These are phyloP conservation scores for Ceratocystis papillata DNA, from an alignment of 2,329 filamentous ascomycete species.

Conservation along the genomic window DNA sequence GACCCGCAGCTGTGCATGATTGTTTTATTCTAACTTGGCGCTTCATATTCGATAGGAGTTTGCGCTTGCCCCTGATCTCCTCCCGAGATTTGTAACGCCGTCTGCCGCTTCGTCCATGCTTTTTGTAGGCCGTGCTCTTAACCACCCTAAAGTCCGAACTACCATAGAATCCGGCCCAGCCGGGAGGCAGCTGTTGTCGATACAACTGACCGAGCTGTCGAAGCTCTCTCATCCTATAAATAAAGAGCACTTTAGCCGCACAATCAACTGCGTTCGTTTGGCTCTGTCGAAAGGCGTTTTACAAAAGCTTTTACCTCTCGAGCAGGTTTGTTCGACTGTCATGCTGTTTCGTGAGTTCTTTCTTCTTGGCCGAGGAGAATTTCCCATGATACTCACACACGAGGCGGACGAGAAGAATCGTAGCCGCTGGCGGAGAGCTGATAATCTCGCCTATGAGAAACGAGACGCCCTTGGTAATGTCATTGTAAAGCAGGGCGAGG, in stretches of 20 bases:
- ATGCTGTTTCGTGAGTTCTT: constrained; percentile 76
- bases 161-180: constrained; percentile 37
- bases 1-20: constrained; percentile 1
- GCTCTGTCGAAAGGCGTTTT: constrained; percentile 76
- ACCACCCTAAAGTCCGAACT: constrained; percentile 59
- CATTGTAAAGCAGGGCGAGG: constrained; percentile 75
- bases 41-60: constrained; percentile 37
- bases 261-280: constrained; percentile 64
- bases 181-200: constrained; percentile 51
- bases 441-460: constrained; percentile 48
- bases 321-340: constrained; percentile 65
- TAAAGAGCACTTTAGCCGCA: constrained; percentile 46
- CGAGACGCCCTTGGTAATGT: constrained; percentile 48
- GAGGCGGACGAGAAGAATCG: constrained; percentile 73
- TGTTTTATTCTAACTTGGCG: neutral
- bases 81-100: constrained; percentile 69
- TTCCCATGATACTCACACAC: constrained; percentile 73
- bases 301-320: constrained; percentile 67
- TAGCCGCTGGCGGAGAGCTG: constrained; percentile 58
- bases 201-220: constrained; percentile 59
- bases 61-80: constrained; percentile 44
- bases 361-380: constrained; percentile 77
- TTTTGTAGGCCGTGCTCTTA: constrained; percentile 81
- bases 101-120: constrained; percentile 71
- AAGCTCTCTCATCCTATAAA: constrained; percentile 38